Evolutionary conservation across 441 rosid species (phyloP).

Genomic region (Aleurites moluccanus): DNA sequence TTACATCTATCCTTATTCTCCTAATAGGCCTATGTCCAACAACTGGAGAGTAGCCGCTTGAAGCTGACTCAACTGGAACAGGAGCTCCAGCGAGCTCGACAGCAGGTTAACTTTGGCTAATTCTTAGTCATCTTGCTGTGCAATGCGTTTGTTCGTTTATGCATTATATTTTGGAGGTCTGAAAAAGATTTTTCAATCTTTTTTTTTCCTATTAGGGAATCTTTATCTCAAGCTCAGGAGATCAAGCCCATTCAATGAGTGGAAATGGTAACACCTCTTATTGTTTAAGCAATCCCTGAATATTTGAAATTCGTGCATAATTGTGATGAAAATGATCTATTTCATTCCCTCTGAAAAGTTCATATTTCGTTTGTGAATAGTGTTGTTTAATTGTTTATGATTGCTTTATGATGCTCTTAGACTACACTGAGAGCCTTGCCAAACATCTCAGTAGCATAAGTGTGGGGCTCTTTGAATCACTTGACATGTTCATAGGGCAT

Average conservation of each 20-base stretch:
- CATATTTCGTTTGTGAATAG: background rate
- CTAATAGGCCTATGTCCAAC: constrained; percentile 90
- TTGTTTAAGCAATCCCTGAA: background rate
- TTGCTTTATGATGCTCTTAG: background rate
- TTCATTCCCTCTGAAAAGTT: background rate
- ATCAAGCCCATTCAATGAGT: constrained; percentile 78
- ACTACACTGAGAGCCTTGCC: background rate
- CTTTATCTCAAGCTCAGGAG: constrained; percentile 96
- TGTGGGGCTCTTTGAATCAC: too few species aligned
- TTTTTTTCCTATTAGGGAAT: constrained; percentile 57
- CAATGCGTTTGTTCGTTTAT: background rate
- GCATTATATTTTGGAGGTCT: constrained; percentile 5
- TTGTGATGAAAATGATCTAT: background rate
- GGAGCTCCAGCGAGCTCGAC: constrained; percentile 98
- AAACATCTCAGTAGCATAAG: background rate
- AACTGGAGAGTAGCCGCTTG: constrained; percentile 91
- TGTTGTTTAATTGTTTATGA: background rate
- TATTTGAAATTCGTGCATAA: background rate
- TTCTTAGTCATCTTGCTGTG: constrained; percentile 16
- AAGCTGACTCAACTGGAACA: constrained; percentile 96
- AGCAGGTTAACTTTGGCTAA: constrained; percentile 60
- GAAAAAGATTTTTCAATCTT: background rate
- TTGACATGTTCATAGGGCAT: background rate
- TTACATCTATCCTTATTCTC: constrained; percentile 20
- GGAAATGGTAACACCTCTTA: constrained; percentile 71